A percentile compares a stretch with the other conserved stretches of the same genome.
phyloP scores from a whole-genome alignment of 805 yeast genomes.

The Pachysolen tannophilus region DNA sequence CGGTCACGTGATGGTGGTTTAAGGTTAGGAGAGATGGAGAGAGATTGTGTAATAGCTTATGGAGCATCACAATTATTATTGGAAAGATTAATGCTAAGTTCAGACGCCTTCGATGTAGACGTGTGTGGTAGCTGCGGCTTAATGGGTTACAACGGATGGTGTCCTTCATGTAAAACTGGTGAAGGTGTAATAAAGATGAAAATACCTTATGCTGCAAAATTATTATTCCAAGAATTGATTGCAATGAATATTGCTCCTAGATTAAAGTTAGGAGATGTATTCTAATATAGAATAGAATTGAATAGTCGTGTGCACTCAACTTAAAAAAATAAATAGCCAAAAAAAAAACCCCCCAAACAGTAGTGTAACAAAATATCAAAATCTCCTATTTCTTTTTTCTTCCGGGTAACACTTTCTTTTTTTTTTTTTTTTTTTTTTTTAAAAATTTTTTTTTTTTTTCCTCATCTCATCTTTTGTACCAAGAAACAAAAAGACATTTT shows the following conservation, averaged over 20 bases:
- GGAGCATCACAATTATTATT: slow-evolving; percentile 94
- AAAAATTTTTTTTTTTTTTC: too few relatives aligned
- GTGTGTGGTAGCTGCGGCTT: slow-evolving; percentile 90
- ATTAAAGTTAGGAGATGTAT: slow-evolving; percentile 80
- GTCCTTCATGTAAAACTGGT: slow-evolving; percentile 88
- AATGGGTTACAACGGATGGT: slow-evolving; percentile 97
- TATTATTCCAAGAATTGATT: slow-evolving; percentile 91
- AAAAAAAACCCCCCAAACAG: too few relatives aligned
- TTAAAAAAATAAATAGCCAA: too few relatives aligned
- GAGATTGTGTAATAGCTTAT: slow-evolving; percentile 98
- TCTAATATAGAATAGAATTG: too few relatives aligned
- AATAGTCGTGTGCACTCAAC: too few relatives aligned
- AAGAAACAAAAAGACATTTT: too few relatives aligned
- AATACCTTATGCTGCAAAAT: slow-evolving; percentile 97
- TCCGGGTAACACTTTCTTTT: too few relatives aligned
- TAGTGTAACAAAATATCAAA: too few relatives aligned
- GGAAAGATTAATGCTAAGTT: slow-evolving; percentile 92
- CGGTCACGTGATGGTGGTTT: slow-evolving; percentile 98
- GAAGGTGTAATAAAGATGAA: slow-evolving; percentile 88
- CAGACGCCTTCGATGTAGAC: slow-evolving; percentile 97
- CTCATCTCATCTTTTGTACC: too few relatives aligned
- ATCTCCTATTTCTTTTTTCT: too few relatives aligned
- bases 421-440: too few relatives aligned
- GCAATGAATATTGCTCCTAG: slow-evolving; percentile 99
- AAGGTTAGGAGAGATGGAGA: slow-evolving; percentile 98